Evolutionary conservation across 495 filamentous ascomycete species (phyloP).

Genomic region (Talaromyces borbonicus): DNA sequence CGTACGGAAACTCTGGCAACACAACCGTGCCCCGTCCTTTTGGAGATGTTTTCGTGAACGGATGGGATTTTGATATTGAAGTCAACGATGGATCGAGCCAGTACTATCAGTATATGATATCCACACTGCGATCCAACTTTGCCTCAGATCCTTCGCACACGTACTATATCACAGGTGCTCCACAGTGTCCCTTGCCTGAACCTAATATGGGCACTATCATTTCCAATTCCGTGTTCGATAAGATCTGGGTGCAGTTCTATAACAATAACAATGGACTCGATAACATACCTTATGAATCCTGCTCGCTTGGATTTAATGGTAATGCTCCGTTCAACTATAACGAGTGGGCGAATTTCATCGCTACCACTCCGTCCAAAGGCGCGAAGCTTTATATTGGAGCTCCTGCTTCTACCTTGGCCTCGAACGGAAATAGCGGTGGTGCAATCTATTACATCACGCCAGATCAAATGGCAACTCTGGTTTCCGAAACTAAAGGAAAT

Average conservation of each 20-base stretch:
- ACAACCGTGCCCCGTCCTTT: conserved; percentile 36
- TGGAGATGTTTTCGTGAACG: conserved; percentile 43
- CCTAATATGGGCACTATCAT: conserved; percentile 38
- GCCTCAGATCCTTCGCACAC: conserved; percentile 28
- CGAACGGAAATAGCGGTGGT: conserved; percentile 25
- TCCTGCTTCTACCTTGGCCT: conserved; percentile 22
- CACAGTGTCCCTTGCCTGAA: conserved; percentile 47
- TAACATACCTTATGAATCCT: conserved; percentile 1
- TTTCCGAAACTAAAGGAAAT: conserved; percentile 22
- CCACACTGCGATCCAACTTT: conserved; percentile 35
- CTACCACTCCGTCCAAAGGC: conserved; percentile 23
- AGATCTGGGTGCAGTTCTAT: conserved; percentile 36
- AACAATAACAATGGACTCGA: conserved; percentile 23
- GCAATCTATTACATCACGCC: conserved; percentile 36
- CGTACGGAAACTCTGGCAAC: conserved; percentile 27
- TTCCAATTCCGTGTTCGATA: conserved; percentile 20
- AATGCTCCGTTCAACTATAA: conserved; percentile 37
- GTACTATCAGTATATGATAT: conserved; percentile 34
- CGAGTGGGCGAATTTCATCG: conserved; percentile 34
- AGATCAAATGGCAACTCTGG: conserved; percentile 23
- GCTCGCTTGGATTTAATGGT: conserved; percentile 2
- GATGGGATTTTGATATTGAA: conserved; percentile 48
- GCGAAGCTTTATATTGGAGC: conserved; percentile 43
- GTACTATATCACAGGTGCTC: conserved; percentile 50
- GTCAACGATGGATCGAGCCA: conserved; percentile 15